These are phyloP conservation scores for Rhododendron ferrugineum DNA, from an alignment of 148 eudicot genomes.

Conservation along the genomic window DNA sequence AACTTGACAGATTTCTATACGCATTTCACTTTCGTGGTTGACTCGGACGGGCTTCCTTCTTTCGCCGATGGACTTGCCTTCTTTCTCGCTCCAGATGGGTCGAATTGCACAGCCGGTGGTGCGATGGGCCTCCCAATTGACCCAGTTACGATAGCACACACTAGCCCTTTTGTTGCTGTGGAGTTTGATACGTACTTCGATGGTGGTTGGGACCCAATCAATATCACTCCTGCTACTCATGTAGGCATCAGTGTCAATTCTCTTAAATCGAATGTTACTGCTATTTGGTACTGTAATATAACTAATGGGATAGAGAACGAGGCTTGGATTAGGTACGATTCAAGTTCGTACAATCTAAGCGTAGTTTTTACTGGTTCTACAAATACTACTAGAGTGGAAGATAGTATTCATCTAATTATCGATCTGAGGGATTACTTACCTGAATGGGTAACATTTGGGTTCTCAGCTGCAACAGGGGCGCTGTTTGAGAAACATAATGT, in stretches of 20 bases:
- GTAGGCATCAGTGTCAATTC: constrained; percentile 8
- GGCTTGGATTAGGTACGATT: constrained; percentile 7
- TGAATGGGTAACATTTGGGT: constrained; percentile 31
- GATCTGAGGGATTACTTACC: constrained; percentile 16
- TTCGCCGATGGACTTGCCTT: background rate
- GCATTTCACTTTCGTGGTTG: background rate
- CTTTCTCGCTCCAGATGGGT: background rate
- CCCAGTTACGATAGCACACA: background rate
- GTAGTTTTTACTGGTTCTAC: background rate
- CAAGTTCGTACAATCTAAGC: background rate
- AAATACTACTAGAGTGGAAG: background rate
- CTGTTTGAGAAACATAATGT: constrained; percentile 15
- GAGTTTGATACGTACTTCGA: background rate
- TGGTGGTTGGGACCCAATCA: background rate
- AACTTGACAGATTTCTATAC: constrained; percentile 5
- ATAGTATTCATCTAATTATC: background rate
- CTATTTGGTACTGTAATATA: constrained; percentile 3
- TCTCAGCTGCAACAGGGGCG: constrained; percentile 31
- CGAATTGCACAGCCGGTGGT: background rate
- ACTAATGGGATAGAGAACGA: constrained; percentile 5
- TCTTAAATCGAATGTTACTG: constrained; percentile 4
- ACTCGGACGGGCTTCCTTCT: background rate
- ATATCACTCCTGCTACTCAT: background rate
- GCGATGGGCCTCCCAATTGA: background rate
- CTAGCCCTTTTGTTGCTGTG: constrained; percentile 15